Conservation (phyloP, 139 green algal species). For the Closterium sp. region DNA sequence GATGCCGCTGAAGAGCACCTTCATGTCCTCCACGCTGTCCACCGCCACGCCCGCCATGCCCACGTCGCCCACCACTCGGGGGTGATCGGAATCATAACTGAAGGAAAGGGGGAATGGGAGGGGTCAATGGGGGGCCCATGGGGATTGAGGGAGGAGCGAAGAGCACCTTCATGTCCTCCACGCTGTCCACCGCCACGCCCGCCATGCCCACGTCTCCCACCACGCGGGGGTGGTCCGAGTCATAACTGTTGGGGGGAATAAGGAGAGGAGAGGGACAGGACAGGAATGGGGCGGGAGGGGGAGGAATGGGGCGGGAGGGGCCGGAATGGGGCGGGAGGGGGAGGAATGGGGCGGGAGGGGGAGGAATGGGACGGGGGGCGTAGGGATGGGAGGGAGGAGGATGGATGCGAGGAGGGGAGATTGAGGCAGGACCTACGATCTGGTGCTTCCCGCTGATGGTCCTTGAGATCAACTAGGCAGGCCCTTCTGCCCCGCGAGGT, state of each 20-base stretch:
- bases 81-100: slow-evolving; percentile 72
- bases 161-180: slow-evolving; percentile 75
- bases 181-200: slow-evolving; percentile 68
- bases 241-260: slow-evolving; percentile 56
- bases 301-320: too few species aligned
- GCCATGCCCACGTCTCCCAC: slow-evolving; percentile 75
- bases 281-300: too few species aligned
- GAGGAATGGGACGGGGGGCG: too few species aligned
- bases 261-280: too few species aligned
- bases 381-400: neutral
- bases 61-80: slow-evolving; percentile 67
- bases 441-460: too few species aligned
- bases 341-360: too few species aligned
- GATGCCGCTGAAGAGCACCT: slow-evolving; percentile 70
- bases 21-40: slow-evolving; percentile 74
- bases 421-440: too few species aligned
- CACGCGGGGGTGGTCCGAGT: slow-evolving; percentile 69
- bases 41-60: slow-evolving; percentile 75
- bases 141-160: too few species aligned
- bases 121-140: too few species aligned
- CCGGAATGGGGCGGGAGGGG: neutral
- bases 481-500: slow-evolving; percentile 62
- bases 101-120: neutral
- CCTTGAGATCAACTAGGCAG: too few species aligned
- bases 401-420: too few species aligned